Evolutionary conservation across 169 alveolate genomes (phyloP), one percentile per base, ranked within the genome.

Genomic region (Eimeria tenella): DNA sequence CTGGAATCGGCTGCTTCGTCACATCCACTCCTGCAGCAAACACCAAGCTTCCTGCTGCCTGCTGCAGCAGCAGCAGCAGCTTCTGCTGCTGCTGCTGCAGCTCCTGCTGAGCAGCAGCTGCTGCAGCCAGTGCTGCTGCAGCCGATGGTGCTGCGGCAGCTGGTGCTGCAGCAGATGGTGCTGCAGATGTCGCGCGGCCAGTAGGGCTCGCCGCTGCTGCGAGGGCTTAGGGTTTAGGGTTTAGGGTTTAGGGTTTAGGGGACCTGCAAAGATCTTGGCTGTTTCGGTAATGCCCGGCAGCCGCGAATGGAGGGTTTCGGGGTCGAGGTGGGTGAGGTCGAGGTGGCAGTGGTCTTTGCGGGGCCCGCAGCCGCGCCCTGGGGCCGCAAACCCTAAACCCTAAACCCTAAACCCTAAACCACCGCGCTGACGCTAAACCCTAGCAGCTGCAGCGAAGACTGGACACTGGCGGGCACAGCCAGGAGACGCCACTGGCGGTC

Each of bases 211-310:
- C 42, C 42, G 42, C 42, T 31, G 42, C 52, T 3, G 21, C 86
- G 23, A 74, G 58, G 42, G n/a, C 2, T 23, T 25, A 21, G 56
- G 5, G 42, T 31, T 31, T 31, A 31, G 42, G 42, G 42, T 31
- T 31, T 31, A 31, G 68, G 68, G 11, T 58, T 58, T 58, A 10
- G 11, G 11, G 19, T 58, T 58, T 11, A 58, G 19, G 13, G 10
- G 21, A 50, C 99, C 99, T 56, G 99, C 99, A 95, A 99, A 98
- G 91, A 98, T 98, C 89, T 98, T 98, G 13, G 99, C 99, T 50
- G 99, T 98, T 93, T 99, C 99, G 86, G 98, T 95, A 95, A 99
- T 98, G 74, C 99, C 99, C 19, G 99, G 99, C 91, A 99, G 97
- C 95, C 99, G 98, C 96, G 98, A 98, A 60, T 97, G 97, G 91